Evolutionary conservation across 2,329 filamentous ascomycete species (phyloP).

Genomic region (Saccharata proteae): DNA sequence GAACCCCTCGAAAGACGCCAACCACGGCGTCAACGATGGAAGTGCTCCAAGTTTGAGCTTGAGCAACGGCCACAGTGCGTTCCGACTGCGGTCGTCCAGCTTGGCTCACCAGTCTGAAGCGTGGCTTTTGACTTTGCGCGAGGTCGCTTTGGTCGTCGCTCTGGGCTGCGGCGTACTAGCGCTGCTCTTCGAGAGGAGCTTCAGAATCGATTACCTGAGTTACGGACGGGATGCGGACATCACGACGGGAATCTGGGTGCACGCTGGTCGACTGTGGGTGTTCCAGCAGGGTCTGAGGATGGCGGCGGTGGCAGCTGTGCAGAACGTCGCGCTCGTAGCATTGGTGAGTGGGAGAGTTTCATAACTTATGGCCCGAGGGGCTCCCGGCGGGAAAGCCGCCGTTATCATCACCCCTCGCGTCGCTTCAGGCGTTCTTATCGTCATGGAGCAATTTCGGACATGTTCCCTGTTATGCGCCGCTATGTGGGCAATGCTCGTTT

Average conservation of each 20-base stretch:
- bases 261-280: constrained; percentile 5
- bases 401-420: no score
- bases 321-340: constrained; percentile 6
- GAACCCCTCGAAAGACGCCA: constrained; percentile 13
- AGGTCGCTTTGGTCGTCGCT: constrained; percentile 4
- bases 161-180: constrained; percentile 5
- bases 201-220: constrained; percentile 5
- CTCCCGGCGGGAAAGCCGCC: constrained; percentile 1
- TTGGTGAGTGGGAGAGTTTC: constrained; percentile 7
- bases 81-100: no score
- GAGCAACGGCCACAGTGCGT: no score
- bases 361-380: background rate
- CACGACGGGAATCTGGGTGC: constrained; percentile 5
- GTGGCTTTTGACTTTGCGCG: constrained; percentile 7
- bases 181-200: constrained; percentile 7
- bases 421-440: no score
- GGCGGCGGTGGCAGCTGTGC: constrained; percentile 1
- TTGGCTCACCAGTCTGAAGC: constrained; percentile 4
- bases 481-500: no score
- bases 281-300: constrained; percentile 5
- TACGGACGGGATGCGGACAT: constrained; percentile 2
- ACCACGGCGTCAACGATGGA: constrained; percentile 7
- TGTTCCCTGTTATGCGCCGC: no score
- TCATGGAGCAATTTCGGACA: no score
- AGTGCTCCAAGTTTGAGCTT: constrained; percentile 1